Evolutionary conservation across 768 basidiomycete species (phyloP).

Genomic region (Boletus vinaceobasis): DNA sequence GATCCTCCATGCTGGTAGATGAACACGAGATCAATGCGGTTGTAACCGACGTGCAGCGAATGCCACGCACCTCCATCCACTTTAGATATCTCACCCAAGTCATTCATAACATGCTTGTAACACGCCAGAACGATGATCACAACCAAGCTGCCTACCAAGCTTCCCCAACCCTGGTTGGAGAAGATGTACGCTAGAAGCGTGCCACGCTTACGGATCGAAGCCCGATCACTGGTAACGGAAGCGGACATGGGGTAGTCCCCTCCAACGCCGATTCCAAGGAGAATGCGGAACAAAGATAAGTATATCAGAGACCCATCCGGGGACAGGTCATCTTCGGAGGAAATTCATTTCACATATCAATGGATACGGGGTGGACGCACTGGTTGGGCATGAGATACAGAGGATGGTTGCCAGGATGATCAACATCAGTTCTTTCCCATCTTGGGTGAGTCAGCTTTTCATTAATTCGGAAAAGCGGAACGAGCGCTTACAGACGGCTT

Average conservation of each 20-base stretch:
- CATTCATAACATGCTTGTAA: slow-evolving; percentile 64
- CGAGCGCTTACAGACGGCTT: slow-evolving; percentile 51
- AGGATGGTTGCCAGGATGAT: slow-evolving; percentile 78
- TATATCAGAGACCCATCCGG: slow-evolving; percentile 56
- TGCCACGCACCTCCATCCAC: slow-evolving; percentile 60
- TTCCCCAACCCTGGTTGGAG: slow-evolving; percentile 77
- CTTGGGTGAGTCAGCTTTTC: slow-evolving; percentile 30
- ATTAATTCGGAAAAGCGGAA: not conserved
- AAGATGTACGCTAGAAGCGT: slow-evolving; percentile 77
- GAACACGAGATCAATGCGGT: not conserved
- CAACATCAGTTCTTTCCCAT: slow-evolving; percentile 77
- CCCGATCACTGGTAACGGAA: slow-evolving; percentile 62
- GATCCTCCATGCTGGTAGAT: slow-evolving; percentile 63
- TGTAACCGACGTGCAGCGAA: not conserved
- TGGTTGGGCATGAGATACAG: slow-evolving; percentile 63
- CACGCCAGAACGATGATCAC: slow-evolving; percentile 62
- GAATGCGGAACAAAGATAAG: slow-evolving; percentile 61
- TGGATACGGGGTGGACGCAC: slow-evolving; percentile 18
- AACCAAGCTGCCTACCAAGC: slow-evolving; percentile 56
- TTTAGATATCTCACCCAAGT: slow-evolving; percentile 52
- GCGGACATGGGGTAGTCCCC: slow-evolving; percentile 82
- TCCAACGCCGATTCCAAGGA: slow-evolving; percentile 76
- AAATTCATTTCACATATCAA: not conserved
- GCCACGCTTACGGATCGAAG: slow-evolving; percentile 62
- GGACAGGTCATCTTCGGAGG: slow-evolving; percentile 42